Evolutionary conservation across 139 green algal genomes (phyloP).

Genomic region (Chlorella vulgaris): DNA sequence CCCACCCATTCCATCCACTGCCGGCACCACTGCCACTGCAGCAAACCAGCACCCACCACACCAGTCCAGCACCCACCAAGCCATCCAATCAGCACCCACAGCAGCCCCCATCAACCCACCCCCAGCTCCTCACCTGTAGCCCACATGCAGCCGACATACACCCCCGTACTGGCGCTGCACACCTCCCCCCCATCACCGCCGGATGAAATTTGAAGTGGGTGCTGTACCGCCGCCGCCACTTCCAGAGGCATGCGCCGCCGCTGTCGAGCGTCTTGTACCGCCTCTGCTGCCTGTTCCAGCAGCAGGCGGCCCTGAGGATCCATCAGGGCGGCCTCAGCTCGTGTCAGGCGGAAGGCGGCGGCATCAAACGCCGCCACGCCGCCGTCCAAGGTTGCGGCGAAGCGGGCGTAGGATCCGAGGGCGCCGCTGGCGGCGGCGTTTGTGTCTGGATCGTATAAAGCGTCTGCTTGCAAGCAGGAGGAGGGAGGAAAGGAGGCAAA

Average conservation of each 20-base stretch:
- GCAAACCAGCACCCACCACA: no score
- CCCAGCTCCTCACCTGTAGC: conserved; percentile 40
- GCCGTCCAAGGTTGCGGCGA: conserved; percentile 64
- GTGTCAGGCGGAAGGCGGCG: conserved; percentile 54
- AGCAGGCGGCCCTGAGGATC: conserved; percentile 79
- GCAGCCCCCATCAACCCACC: no score
- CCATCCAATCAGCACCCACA: no score
- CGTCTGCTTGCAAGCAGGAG: not conserved
- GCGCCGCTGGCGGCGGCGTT: not conserved
- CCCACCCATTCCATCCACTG: no score
- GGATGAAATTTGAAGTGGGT: no score
- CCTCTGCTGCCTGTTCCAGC: conserved; percentile 52
- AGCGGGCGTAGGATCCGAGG: conserved; percentile 42
- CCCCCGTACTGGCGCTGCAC: conserved; percentile 65
- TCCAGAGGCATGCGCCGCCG: not conserved
- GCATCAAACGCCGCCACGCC: conserved; percentile 68
- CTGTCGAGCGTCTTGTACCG: conserved; percentile 7
- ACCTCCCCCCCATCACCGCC: no score
- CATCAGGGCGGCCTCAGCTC: conserved; percentile 63
- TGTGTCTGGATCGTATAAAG: not conserved
- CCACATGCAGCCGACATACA: conserved; percentile 78
- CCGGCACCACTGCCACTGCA: no score
- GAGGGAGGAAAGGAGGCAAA: not conserved
- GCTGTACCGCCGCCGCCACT: not conserved
- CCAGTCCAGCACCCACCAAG: no score